Percentiles rank a stretch among this genome's conserved stretches.
phyloP scores from a whole-genome alignment of 176 grass and related monocot species.

The Rhynchospora breviuscula region DNA sequence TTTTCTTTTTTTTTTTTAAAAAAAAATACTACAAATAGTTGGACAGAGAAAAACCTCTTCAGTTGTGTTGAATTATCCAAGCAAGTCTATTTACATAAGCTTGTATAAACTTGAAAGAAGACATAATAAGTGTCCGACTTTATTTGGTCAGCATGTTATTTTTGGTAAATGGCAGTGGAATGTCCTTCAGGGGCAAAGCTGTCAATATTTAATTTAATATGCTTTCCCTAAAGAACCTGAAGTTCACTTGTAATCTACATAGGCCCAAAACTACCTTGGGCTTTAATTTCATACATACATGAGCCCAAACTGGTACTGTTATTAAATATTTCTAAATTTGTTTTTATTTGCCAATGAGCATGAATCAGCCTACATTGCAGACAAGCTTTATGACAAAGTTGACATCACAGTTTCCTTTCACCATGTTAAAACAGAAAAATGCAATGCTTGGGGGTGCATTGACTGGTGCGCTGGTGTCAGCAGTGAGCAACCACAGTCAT shows the following conservation, averaged over 20 bases:
- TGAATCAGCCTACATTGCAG: neutral
- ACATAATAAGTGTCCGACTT: neutral
- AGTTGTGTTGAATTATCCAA: neutral
- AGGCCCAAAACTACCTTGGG: neutral
- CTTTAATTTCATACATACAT: neutral
- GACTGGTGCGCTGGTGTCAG: slow-evolving; percentile 62
- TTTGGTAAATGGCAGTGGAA: neutral
- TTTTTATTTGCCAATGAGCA: neutral
- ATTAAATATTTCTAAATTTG: neutral
- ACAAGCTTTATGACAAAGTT: neutral
- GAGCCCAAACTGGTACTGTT: neutral
- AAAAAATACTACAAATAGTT: neutral
- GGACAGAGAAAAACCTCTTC: neutral
- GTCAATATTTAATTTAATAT: neutral
- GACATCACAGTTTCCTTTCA: neutral
- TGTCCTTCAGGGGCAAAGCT: neutral
- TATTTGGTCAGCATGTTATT: neutral
- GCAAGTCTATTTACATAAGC: neutral
- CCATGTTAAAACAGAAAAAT: slow-evolving; percentile 48
- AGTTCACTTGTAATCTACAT: neutral
- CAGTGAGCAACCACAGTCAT: slow-evolving; percentile 32
- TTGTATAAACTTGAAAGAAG: neutral
- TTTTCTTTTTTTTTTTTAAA: no score
- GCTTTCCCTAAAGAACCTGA: neutral
- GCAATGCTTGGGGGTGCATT: slow-evolving; percentile 57